Conservation (phyloP, 1,284 basidiomycete genomes). For the Taiwanofungus camphoratus region DNA sequence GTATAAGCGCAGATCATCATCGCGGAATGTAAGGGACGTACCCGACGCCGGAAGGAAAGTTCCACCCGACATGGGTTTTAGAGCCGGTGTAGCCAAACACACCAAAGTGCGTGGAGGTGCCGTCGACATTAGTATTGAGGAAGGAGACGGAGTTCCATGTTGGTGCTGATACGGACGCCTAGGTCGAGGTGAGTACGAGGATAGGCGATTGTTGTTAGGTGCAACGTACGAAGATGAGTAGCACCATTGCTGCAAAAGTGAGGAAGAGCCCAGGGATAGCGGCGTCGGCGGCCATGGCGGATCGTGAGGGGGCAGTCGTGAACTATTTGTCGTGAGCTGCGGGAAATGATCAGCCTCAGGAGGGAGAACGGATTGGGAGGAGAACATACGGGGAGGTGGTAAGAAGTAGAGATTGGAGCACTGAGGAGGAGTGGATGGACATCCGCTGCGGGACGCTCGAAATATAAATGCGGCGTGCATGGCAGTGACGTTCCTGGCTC, state of each 20-base stretch:
- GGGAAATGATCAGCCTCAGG: slow-evolving; percentile 4
- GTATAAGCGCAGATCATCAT: slow-evolving; percentile 2
- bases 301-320: slow-evolving; percentile 10
- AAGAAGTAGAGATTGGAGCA: neutral
- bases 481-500: neutral
- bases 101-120: slow-evolving; percentile 49
- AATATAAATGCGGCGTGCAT: neutral
- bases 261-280: slow-evolving; percentile 46
- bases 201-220: too few relatives aligned
- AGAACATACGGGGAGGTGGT: slow-evolving; percentile 7
- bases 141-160: slow-evolving; percentile 71
- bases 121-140: slow-evolving; percentile 44
- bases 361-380: neutral
- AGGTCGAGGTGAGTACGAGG: slow-evolving; percentile 1
- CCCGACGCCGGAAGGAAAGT: slow-evolving; percentile 38
- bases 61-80: slow-evolving; percentile 47
- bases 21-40: slow-evolving; percentile 21
- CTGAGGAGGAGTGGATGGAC: neutral
- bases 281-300: slow-evolving; percentile 31
- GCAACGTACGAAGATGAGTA: slow-evolving; percentile 58
- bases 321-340: slow-evolving; percentile 16
- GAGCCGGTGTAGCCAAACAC: slow-evolving; percentile 75
- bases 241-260: slow-evolving; percentile 56
- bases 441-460: neutral
- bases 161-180: slow-evolving; percentile 63